Percentiles rank a stretch among this genome's conserved stretches.
phyloP scores from a whole-genome alignment of 2,329 filamentous ascomycete genomes.

The Microsporum audouinii region DNA sequence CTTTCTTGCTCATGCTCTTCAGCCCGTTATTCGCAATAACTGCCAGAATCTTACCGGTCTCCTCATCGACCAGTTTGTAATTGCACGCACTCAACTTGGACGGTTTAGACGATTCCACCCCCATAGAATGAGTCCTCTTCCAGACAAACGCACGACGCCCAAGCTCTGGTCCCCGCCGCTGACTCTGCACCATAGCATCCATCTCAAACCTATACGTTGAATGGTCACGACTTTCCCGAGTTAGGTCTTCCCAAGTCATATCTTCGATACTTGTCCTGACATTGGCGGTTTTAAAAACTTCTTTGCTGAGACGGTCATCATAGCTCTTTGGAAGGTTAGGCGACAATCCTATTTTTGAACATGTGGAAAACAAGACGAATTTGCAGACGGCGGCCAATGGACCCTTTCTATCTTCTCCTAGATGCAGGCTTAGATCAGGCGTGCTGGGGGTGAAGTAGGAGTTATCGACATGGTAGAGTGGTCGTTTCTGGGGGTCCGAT shows the following conservation, averaged over 20 bases:
- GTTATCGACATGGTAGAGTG: slow-evolving; percentile 19
- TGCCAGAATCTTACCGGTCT: slow-evolving; percentile 20
- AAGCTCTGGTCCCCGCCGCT: background rate
- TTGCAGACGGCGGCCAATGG: slow-evolving; percentile 25
- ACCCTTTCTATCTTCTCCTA: slow-evolving; percentile 18
- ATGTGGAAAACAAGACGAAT: slow-evolving; percentile 24
- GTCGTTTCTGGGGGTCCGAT: slow-evolving; percentile 5
- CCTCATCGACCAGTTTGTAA: slow-evolving; percentile 27
- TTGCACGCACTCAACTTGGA: slow-evolving; percentile 18
- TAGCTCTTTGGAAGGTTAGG: slow-evolving; percentile 15
- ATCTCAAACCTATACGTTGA: slow-evolving; percentile 23
- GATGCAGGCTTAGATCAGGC: slow-evolving; percentile 27
- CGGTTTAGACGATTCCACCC: slow-evolving; percentile 18
- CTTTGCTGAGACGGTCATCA: background rate
- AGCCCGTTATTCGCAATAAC: slow-evolving; percentile 22
- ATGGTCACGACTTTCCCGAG: slow-evolving; percentile 15
- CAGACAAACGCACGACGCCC: slow-evolving; percentile 21
- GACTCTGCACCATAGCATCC: slow-evolving; percentile 10
- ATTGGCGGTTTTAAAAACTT: slow-evolving; percentile 6
- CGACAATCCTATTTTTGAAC: slow-evolving; percentile 24
- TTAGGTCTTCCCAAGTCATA: slow-evolving; percentile 25
- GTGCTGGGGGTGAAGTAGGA: slow-evolving; percentile 22
- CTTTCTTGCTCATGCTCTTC: slow-evolving; percentile 23
- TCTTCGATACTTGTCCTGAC: slow-evolving; percentile 12
- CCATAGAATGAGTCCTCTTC: slow-evolving; percentile 25